Base-by-base conservation (phyloP, 108 stramenopile genomes). In the Conticribra weissflogii region DNA sequence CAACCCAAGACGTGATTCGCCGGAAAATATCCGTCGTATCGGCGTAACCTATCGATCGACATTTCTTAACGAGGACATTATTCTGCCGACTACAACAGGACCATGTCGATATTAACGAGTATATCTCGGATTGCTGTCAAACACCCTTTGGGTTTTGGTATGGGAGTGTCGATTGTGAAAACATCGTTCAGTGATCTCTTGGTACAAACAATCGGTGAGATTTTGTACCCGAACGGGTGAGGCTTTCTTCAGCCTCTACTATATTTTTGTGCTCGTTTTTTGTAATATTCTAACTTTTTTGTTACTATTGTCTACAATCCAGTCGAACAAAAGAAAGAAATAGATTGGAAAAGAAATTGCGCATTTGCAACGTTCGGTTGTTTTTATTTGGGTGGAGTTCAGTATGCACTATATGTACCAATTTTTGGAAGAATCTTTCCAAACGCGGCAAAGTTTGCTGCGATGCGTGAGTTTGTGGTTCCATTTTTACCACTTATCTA, bases 291-390 rank as follows among this genome's bases (percentile, higher is more conserved):
- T 12, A 41, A 41, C 12, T 41, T 41, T 41, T 41, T 41, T 12
- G 12, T 41, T 5, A 9, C 12, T 41, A 41, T 41, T 5, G 12
- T 41, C n/a, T n/a, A n/a, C n/a, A n/a, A n/a, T n/a, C n/a, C n/a
- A 41, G 90, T 95, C 30, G 94, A 95, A 60, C 78, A 78, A 53
- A 63, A 71, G 9, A 77, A 91, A 45, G 63, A 87, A 41, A 77
- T 95, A 18, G 92, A 96, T 51, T 93, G 94, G 94, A 87, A 85
- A 53, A 78, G 95, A n/a, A 96, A 96, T 74, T 84, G 83, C 9
- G 92, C 95, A 21, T 96, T 96, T 79, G 91, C 89, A 3, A 63
- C 89, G 17, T 96, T 96, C 74, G 95, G 95, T 8, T 96, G 88
- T 33, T 72, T 92, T 19, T 96, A 93, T 63, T 69, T 96, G 49